A percentile compares a stretch with the other conserved stretches of the same genome.
Conservation (phyloP, 805 yeast species). For the Starmerella lactis-condensi region DNA sequence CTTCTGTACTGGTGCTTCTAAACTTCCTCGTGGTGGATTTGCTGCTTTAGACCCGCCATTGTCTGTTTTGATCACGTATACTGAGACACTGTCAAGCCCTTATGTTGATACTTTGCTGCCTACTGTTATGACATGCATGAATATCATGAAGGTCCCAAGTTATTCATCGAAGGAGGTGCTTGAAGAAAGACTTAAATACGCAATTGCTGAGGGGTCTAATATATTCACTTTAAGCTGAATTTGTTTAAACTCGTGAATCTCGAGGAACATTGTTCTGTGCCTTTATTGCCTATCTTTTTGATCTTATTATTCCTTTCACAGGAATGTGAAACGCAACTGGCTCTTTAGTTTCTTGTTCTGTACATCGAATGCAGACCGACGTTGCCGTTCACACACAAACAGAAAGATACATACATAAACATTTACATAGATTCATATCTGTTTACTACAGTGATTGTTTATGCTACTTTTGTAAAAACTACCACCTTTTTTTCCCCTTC, state of each 20-base stretch:
- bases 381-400: too few species aligned
- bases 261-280: too few species aligned
- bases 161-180: conserved; percentile 48
- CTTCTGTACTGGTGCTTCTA: conserved; percentile 85
- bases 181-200: conserved; percentile 40
- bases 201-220: conserved; percentile 75
- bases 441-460: too few species aligned
- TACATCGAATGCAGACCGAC: too few species aligned
- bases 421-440: too few species aligned
- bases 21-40: conserved; percentile 85
- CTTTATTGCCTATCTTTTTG: neutral
- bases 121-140: conserved; percentile 96
- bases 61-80: conserved; percentile 69
- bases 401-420: too few species aligned
- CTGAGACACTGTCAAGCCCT: conserved; percentile 32
- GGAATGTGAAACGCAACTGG: too few species aligned
- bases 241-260: too few species aligned
- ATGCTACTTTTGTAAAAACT: too few species aligned
- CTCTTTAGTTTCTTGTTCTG: too few species aligned
- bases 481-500: too few species aligned
- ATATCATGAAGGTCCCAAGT: conserved; percentile 74
- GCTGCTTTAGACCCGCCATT: conserved; percentile 60
- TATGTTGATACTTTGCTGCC: conserved; percentile 85
- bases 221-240: conserved; percentile 57
- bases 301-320: neutral